Evolutionary conservation across 495 filamentous ascomycete species (phyloP), one percentile per base, ranked within the genome.

Genomic region (Antarctomyces pellizariae): DNA sequence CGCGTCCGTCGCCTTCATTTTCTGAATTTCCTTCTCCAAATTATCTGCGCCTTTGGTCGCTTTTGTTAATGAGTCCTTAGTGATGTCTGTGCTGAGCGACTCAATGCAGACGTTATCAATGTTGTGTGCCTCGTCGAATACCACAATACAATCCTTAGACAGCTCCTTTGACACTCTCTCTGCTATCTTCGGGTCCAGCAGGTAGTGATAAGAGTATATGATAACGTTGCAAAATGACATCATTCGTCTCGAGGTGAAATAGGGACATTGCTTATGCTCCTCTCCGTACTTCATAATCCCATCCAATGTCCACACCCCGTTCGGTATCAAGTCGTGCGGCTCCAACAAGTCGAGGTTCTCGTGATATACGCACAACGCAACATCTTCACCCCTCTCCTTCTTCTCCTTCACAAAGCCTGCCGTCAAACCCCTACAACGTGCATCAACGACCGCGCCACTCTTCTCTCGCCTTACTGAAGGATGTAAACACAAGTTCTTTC

Each of bases 51-150:
- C 89, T 33, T 77, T 58, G 1, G 79, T 78, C 9, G 86, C 86
- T 50, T 71, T 83, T 15, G 78, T 63, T 22, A 99, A 44, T 0
- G 82, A 91, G 36, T 93, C 86, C 44, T 99, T 79, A 0, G 80
- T 93, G 16, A 99, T 58, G 45, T 99, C 86, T 15, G 91, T 91
- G 41, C 84, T 93, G 12, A 93, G 58, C 7, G 86, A 90, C 39
- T 99, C 86, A 34, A 99, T 99, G 46, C 89, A 95, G 26, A 99
- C 86, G 46, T 99, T 99, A 57, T 99, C 86, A 39, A 99, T 99
- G 35, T 99, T 99, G 49, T 99, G 86, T 11, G 86, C 86, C 40
- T 99, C 86, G 43, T 99, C 86, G 37, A 99, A 99, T 8, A 99
- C 89, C 9, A 99, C 77, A 15, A 99, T 99, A 43, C 82, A 91